Evolutionary conservation across 2,329 filamentous ascomycete genomes (phyloP).

Genomic region (Verticillium longisporum): DNA sequence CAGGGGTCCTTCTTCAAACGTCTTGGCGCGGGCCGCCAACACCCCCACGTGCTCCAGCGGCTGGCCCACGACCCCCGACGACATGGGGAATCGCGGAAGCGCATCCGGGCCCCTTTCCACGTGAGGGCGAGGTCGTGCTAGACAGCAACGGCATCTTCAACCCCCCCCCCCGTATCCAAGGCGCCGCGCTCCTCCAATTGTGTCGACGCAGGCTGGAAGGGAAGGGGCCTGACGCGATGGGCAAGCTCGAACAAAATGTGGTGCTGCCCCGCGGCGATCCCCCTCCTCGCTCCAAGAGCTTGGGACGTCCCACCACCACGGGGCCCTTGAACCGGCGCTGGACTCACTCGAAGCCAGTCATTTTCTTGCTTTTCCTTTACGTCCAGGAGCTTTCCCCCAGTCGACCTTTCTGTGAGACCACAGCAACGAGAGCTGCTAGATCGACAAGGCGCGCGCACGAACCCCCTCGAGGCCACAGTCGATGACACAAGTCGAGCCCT

Average conservation of each 20-base stretch:
- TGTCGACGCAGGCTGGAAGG: background rate
- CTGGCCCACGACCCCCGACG: background rate
- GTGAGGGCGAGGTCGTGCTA: background rate
- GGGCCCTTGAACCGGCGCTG: background rate
- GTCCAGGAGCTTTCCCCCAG: background rate
- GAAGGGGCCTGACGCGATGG: background rate
- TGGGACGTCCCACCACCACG: background rate
- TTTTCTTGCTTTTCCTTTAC: background rate
- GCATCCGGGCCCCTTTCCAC: background rate
- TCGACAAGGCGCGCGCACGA: background rate
- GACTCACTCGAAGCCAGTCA: background rate
- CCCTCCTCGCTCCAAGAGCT: background rate
- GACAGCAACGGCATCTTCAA: background rate
- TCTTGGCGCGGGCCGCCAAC: background rate
- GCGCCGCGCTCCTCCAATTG: background rate
- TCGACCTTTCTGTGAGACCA: background rate
- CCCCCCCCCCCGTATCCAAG: background rate
- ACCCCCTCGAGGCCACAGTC: background rate
- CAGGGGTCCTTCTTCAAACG: background rate
- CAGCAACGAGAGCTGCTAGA: background rate
- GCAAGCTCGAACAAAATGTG: background rate
- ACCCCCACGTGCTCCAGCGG: background rate
- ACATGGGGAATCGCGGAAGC: background rate
- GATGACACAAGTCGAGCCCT: background rate
- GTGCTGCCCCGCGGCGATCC: background rate